Base-by-base conservation (phyloP, 2,329 filamentous ascomycete species). In the Aulographum hederae region DNA sequence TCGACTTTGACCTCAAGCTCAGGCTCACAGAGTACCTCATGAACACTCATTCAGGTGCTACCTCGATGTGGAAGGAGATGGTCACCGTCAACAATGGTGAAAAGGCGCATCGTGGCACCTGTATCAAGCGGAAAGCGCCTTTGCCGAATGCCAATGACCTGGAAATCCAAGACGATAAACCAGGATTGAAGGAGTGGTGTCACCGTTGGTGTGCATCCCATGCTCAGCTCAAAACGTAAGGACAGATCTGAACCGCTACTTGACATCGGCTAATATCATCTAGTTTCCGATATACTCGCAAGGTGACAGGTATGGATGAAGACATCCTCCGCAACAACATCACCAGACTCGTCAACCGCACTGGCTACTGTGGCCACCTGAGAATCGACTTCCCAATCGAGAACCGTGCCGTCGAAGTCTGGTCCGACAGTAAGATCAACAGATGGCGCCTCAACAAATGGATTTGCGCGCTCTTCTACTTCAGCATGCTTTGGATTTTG, bases 401-500 rank as follows among this genome's bases (percentile, higher is more conserved):
- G 19, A 61, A 74, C 40, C 53, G 54, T 11, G 56, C 57, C 15
- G 57, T 78, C 14, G 65, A 75, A 32, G 60, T 79, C 1, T 78
- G 75, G 54, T 78, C 69, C 32, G 58, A 65, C 4, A 68, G 66
- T 40, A 59, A 54, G 31, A 56, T 70, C 37, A 82, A 80, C 45
- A 52, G 58, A 18, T 78, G 73, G 67, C 69, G 78, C 1, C 55
- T 72, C 28, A 73, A 62, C 1, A 48, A 46, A 5, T 80, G 72
- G 71, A 57, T 81, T 28, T 56, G 64, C 26, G 67, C 68, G 59
- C 28, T 79, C 6, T 79, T 73, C 53, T 71, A 68, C 45, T 47
- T 78, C 4, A 71, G 71, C 0, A 69, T 81, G 37, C 50, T 78
- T 10, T 77, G 77, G 63, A 44, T 84, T 34, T 59, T 84, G 41